These are phyloP conservation scores for Asterophora lycoperdoides DNA, from an alignment of 768 basidiomycete genomes.

Conservation along the genomic window DNA sequence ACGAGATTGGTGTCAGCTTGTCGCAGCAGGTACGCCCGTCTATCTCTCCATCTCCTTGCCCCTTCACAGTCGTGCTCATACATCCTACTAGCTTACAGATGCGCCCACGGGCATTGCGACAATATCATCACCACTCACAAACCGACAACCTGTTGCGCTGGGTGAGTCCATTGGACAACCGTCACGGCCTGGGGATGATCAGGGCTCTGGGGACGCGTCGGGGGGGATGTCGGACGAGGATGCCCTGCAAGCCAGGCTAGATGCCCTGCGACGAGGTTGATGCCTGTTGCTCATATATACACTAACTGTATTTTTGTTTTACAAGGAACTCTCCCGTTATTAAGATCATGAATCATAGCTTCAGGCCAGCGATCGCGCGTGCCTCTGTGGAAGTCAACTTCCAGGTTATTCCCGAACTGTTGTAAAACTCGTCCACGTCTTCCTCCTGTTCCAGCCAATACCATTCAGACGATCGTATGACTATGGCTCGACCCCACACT, in stretches of 20 bases:
- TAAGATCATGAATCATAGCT: conserved; percentile 28
- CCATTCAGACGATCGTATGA: neutral
- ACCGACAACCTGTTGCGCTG: conserved; percentile 78
- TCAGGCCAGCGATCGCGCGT: conserved; percentile 59
- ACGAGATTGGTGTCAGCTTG: conserved; percentile 92
- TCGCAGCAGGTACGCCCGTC: conserved; percentile 66
- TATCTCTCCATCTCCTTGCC: neutral
- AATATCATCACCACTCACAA: conserved; percentile 53
- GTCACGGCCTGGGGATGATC: conserved; percentile 23
- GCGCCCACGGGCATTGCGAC: conserved; percentile 71
- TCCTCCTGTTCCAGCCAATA: conserved; percentile 59
- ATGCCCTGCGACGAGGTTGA: conserved; percentile 78
- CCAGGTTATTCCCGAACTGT: conserved; percentile 89
- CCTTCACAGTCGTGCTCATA: conserved; percentile 11
- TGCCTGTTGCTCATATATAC: neutral
- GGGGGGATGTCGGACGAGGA: conserved; percentile 73
- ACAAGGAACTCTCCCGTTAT: no score
- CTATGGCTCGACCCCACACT: conserved; percentile 19
- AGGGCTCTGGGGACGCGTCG: conserved; percentile 33
- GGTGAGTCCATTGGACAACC: conserved; percentile 56
- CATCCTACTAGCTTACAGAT: conserved; percentile 62
- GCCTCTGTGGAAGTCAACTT: conserved; percentile 77
- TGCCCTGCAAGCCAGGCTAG: conserved; percentile 88
- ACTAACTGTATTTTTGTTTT: conserved; percentile 14
- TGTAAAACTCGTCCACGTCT: conserved; percentile 92